A percentile compares a stretch with the other conserved stretches of the same genome.
Conservation (phyloP, 768 basidiomycete species). For the Termitomyces sp. region DNA sequence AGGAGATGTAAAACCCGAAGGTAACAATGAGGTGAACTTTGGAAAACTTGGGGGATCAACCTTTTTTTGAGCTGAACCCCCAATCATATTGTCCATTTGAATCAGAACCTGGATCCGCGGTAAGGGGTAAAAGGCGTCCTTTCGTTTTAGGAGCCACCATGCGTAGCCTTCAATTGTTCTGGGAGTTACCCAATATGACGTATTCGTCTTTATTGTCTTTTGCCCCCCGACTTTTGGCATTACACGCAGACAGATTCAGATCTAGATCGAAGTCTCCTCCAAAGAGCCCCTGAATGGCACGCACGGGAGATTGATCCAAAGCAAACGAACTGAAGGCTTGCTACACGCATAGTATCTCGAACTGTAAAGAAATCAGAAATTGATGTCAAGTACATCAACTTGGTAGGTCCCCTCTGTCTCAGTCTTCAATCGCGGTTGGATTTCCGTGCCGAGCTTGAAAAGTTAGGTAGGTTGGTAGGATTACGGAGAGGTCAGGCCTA, state of each 20-base stretch:
- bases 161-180: conserved; percentile 31
- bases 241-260: conserved; percentile 8
- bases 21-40: conserved; percentile 11
- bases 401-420: too few relatives aligned
- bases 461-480: too few relatives aligned
- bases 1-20: conserved; percentile 27
- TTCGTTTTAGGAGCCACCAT: conserved; percentile 10
- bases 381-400: too few relatives aligned
- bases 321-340: not conserved
- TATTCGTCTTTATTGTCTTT: conserved; percentile 38
- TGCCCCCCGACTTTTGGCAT: conserved; percentile 14
- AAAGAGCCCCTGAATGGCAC: not conserved
- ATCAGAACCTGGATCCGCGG: conserved; percentile 14
- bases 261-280: conserved; percentile 11
- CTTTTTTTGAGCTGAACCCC: conserved; percentile 1
- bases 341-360: too few relatives aligned
- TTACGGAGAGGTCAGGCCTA: too few relatives aligned
- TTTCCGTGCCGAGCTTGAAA: too few relatives aligned
- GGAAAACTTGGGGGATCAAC: conserved; percentile 14
- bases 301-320: not conserved
- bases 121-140: conserved; percentile 9
- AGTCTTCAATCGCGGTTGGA: too few relatives aligned
- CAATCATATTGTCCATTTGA: conserved; percentile 10
- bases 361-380: too few relatives aligned
- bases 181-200: conserved; percentile 20